Evolutionary conservation across 495 filamentous ascomycete genomes (phyloP), one percentile per base, ranked within the genome.

Genomic region (Trichoderma erinaceum): DNA sequence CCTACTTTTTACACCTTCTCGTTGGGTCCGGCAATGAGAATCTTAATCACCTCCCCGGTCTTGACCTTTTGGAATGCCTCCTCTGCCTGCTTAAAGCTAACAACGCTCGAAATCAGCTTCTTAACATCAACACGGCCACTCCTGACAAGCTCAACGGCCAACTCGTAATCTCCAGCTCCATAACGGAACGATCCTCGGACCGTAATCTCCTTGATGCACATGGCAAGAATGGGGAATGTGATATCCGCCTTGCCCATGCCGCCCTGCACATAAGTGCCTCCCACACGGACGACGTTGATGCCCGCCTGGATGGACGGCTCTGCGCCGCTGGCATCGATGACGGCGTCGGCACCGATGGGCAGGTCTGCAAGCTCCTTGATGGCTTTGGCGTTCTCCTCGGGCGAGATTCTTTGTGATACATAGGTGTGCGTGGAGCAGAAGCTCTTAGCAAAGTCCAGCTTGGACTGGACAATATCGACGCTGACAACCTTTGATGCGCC

Each of bases 141-240:
- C 4, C 80, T 77, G 0, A 95, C 81, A 63, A 97, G 77, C 66
- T 90, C 83, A 21, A 97, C 81, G 1, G 91, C 92, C 12, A 92
- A 81, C 75, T 85, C 79, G 72, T 93, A 97, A 75, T 97, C 93
- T 2, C 91, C 91, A 58, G 86, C 83, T 11, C 86, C 88, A 74
- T 97, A 97, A 32, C 92, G 86, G 78, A 93, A 97, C 71, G 87
- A 89, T 21, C 92, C 92, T 73, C 88, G 88, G 5, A 91, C 82
- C 25, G 85, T 89, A 5, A 96, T 83, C 80, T 97, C 93, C 78
- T 96, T 95, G 41, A 87, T 82, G 69, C 88, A 90, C 68, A 95
- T 81, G 21, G 86, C 84, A 78, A 91, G 86, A 71, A 97, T 96
- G 38, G 93, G 93, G 76, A 95, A 90, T 16, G 77, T 84, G 77